These are phyloP conservation scores for Achaetomiella virescens DNA, from an alignment of 495 filamentous ascomycete species.

Conservation along the genomic window DNA sequence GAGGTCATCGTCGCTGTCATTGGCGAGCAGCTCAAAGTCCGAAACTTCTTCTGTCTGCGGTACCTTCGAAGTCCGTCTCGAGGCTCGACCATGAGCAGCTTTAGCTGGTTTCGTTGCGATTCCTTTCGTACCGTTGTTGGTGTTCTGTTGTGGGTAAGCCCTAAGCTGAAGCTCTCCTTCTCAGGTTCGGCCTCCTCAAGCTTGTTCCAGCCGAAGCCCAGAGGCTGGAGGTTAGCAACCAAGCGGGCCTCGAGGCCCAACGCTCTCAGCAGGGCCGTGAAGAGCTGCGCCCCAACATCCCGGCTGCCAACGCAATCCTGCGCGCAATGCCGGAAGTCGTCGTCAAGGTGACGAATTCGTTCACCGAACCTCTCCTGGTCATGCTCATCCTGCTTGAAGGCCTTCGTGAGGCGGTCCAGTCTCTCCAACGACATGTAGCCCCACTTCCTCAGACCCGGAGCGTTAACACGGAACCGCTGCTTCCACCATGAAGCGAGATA, in stretches of 20 bases:
- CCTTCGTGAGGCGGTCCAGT: slow-evolving; percentile 60
- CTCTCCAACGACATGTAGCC: slow-evolving; percentile 71
- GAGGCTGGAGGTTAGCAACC: slow-evolving; percentile 76
- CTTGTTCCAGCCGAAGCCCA: slow-evolving; percentile 90
- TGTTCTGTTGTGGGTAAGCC: too few species aligned
- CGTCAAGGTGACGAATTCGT: slow-evolving; percentile 54
- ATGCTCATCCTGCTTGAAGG: slow-evolving; percentile 56
- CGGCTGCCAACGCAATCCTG: slow-evolving; percentile 71
- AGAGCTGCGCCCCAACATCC: slow-evolving; percentile 84
- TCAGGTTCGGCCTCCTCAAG: slow-evolving; percentile 60
- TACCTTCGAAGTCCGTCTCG: slow-evolving; percentile 42
- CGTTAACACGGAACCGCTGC: slow-evolving; percentile 69
- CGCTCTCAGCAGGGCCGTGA: slow-evolving; percentile 80
- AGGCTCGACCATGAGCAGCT: slow-evolving; percentile 30
- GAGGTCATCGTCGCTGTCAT: slow-evolving; percentile 38
- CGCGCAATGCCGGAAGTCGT: slow-evolving; percentile 63
- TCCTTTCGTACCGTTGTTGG: slow-evolving; percentile 5
- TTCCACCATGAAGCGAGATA: slow-evolving; percentile 79
- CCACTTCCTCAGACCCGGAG: slow-evolving; percentile 77
- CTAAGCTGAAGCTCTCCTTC: slow-evolving; percentile 25
- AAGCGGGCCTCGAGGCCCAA: slow-evolving; percentile 74
- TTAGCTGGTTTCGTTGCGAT: slow-evolving; percentile 16
- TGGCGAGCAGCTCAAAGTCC: slow-evolving; percentile 36
- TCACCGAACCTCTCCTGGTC: slow-evolving; percentile 67
- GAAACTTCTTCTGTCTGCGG: slow-evolving; percentile 7